phyloP scores from a whole-genome alignment of 495 filamentous ascomycete species.

The Hypoxylon crocopeplum region DNA sequence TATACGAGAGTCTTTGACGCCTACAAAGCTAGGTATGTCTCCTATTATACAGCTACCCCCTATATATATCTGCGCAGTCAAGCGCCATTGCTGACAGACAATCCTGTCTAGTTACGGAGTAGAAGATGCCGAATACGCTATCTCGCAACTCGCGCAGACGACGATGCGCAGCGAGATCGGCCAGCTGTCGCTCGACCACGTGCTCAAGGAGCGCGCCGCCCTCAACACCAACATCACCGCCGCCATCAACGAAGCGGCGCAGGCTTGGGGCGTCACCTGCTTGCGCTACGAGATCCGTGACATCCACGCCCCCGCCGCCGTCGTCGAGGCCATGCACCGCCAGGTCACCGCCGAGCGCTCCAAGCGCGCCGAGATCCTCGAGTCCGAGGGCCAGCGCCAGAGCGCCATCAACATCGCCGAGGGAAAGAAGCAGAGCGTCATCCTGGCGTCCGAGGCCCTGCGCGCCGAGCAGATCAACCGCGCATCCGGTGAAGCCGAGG shows the following conservation, averaged over 20 bases:
- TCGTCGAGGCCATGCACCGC: slow-evolving; percentile 96
- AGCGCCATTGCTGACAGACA: slow-evolving; percentile 16
- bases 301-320: slow-evolving; percentile 92
- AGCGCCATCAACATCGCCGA: slow-evolving; percentile 98
- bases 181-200: slow-evolving; percentile 94
- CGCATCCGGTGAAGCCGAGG: slow-evolving; percentile 90
- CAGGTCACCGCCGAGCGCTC: slow-evolving; percentile 96
- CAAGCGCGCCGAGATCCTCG: slow-evolving; percentile 96
- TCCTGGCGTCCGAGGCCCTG: slow-evolving; percentile 93
- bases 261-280: slow-evolving; percentile 95
- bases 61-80: not conserved
- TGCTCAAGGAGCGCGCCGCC: slow-evolving; percentile 92
- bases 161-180: slow-evolving; percentile 99
- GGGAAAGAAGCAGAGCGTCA: slow-evolving; percentile 93
- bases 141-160: slow-evolving; percentile 95
- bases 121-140: slow-evolving; percentile 98
- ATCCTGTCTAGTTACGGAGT: slow-evolving; percentile 79
- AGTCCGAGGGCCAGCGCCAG: slow-evolving; percentile 94
- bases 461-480: slow-evolving; percentile 89
- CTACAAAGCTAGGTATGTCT: slow-evolving; percentile 85
- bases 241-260: slow-evolving; percentile 96
- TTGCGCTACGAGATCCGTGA: slow-evolving; percentile 97
- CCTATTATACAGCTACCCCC: not conserved
- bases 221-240: slow-evolving; percentile 97
- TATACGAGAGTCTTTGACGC: slow-evolving; percentile 97